Evolutionary conservation across 441 rosid species (phyloP), one percentile per base, ranked within the genome.

Genomic region (Aquilaria agallochum): DNA sequence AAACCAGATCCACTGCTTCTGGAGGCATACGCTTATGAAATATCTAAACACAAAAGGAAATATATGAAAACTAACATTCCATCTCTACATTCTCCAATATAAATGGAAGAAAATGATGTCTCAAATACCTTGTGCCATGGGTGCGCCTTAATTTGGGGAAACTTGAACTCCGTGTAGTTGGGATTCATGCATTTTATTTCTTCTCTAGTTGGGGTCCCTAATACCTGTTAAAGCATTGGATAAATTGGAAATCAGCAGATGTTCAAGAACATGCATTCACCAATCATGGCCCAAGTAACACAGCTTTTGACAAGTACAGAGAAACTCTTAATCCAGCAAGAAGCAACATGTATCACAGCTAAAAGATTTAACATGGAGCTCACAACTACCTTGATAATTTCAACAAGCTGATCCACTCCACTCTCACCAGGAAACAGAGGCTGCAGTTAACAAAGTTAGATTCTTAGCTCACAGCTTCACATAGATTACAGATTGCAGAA

Each of bases 351-450:
- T 36, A 53, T 53, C 10, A 20, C 5, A 50, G 14, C 27, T 50
- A 50, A 12, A 50, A 50, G 53, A n/a, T 50, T 6, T 5, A 14
- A 50, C 27, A 5, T 2, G 53, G 27, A 34, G 15, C 8, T 8
- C 30, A 61, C 15, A 20, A 55, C 56, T 76, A 91, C 97, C 96
- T 87, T 89, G 49, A 92, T 92, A 48, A 92, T 89, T 72, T 89
- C 98, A 20, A 89, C 98, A 54, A 92, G 98, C 80, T 92, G 98
- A 73, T 92, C 98, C 32, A 92, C 98, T 13, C 96, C 96, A 51
- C 96, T 89, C 75, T 92, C 98, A 59, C 98, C 98, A 0, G 98
- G 93, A 46, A 77, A 77, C 58, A 77, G 68, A 27, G 81, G 81
- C 81, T 77, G 67, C 6, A 15, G 63, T 48, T 10, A 67, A 27